Conservation (phyloP, 306 rosid genomes). For the Corylus avellana region DNA sequence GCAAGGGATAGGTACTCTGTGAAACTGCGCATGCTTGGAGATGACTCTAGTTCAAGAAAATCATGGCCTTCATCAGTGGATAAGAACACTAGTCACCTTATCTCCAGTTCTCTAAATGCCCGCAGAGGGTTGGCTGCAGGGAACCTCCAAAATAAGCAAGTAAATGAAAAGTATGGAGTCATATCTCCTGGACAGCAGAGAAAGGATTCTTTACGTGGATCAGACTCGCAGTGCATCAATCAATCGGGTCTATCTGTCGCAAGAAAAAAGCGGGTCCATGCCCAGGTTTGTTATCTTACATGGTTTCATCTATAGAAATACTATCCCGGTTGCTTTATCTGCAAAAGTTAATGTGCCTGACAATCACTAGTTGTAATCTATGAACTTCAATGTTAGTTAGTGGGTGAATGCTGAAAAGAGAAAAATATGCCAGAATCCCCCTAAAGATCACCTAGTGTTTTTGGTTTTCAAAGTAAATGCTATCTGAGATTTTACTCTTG, state of each 20-base stretch:
- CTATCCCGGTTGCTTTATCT: not conserved
- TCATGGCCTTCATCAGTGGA: constrained; percentile 67
- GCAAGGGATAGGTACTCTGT: constrained; percentile 66
- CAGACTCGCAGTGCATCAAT: constrained; percentile 63
- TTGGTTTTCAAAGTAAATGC: constrained; percentile 16
- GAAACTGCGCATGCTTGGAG: constrained; percentile 74
- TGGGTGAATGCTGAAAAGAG: constrained; percentile 2
- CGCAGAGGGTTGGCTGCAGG: constrained; percentile 64
- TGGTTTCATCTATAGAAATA: constrained; percentile 17
- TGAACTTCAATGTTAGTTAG: constrained; percentile 15
- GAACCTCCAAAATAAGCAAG: constrained; percentile 56
- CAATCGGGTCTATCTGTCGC: constrained; percentile 70
- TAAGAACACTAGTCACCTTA: constrained; percentile 50
- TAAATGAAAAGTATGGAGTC: constrained; percentile 57
- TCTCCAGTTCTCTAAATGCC: constrained; percentile 53
- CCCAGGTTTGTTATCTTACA: constrained; percentile 54
- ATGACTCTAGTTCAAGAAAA: constrained; percentile 69
- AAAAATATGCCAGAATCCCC: not conserved
- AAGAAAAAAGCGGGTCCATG: constrained; percentile 84
- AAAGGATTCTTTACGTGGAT: constrained; percentile 70
- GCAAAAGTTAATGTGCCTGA: constrained; percentile 5
- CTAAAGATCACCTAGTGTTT: not conserved
- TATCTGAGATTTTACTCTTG: not conserved
- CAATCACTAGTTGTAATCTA: constrained; percentile 8
- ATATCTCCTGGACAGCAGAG: constrained; percentile 58